Evolutionary conservation across 495 filamentous ascomycete species (phyloP), one percentile per base, ranked within the genome.

Genomic region (Cairneyella variabilis): DNA sequence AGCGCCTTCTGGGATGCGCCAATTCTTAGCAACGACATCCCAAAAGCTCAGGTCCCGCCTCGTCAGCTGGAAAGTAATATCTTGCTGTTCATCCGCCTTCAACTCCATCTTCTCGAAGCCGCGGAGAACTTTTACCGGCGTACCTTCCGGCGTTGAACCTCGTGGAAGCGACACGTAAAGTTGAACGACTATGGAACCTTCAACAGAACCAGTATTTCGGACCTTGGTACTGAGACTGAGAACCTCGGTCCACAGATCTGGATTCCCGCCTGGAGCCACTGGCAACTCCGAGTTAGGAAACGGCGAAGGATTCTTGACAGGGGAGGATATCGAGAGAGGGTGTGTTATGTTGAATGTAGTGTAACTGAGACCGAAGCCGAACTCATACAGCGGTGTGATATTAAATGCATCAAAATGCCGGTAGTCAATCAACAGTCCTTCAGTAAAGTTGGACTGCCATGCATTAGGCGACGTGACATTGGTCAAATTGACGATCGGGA

Each of bases 11-110:
- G 69, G 59, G 68, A 97, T 75, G 9, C 84, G 76, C 91, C 91
- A 96, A 61, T 92, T 95, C 72, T 89, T 85, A 54, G 64, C 61
- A 21, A 70, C 67, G 6, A 82, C 76, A 54, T 86, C 84, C 91
- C 91, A 96, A 57, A 89, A 96, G 18, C 72, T 75, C 36, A 76
- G 38, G 63, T 96, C 91, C 54, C 84, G 79, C 51, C 91, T 76
- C 17, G 79, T 90, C 27, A 96, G 56, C 0, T 75, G 71, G 61
- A 96, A 80, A 16, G 71, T 71, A 14, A 95, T 81, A 12, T 63
- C 73, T 48, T 51, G 69, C 23, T 61, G 71, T 63, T 88, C 76
- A 0, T 82, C 85, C 3, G 74, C 66, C 14, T 76, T 63, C 32
- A 90, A 53, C 11, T 65, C 65, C 9, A 90, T 52, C 70, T 95